Evolutionary conservation across 2,329 filamentous ascomycete genomes (phyloP).

Genomic region (Decorospora gaudefroyi): DNA sequence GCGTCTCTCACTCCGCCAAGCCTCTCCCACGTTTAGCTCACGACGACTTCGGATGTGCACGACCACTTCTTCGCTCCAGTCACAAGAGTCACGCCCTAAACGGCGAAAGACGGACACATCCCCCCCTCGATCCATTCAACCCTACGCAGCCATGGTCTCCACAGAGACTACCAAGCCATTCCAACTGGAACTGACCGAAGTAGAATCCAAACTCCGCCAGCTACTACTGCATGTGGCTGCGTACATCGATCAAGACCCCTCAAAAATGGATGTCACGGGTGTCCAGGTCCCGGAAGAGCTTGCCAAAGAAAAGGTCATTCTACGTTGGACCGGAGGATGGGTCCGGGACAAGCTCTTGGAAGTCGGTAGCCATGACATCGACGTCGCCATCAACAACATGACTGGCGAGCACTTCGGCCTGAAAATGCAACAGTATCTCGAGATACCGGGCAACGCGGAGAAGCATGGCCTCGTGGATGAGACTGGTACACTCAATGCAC

Average conservation of each 20-base stretch:
- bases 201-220: slow-evolving; percentile 72
- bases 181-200: slow-evolving; percentile 65
- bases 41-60: slow-evolving; percentile 40
- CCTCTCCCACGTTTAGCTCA: slow-evolving; percentile 4
- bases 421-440: slow-evolving; percentile 70
- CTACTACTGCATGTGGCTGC: slow-evolving; percentile 81
- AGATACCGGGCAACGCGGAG: slow-evolving; percentile 61
- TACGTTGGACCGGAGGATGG: slow-evolving; percentile 86
- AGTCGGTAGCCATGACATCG: slow-evolving; percentile 76
- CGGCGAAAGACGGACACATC: slow-evolving; percentile 32
- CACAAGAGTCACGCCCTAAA: slow-evolving; percentile 39
- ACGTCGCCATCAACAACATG: slow-evolving; percentile 84
- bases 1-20: not conserved
- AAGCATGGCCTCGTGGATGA: slow-evolving; percentile 61
- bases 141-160: slow-evolving; percentile 39
- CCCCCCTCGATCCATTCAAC: slow-evolving; percentile 27
- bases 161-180: slow-evolving; percentile 16
- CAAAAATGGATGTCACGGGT: slow-evolving; percentile 36
- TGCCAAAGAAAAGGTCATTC: slow-evolving; percentile 54
- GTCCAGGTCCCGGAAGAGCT: slow-evolving; percentile 52
- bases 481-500: slow-evolving; percentile 44
- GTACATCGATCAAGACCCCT: slow-evolving; percentile 60
- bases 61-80: slow-evolving; percentile 20
- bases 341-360: slow-evolving; percentile 82
- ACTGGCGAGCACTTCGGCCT: slow-evolving; percentile 77